Base-by-base conservation (phyloP, 139 green algal genomes). In the Coelastrella sp. region DNA sequence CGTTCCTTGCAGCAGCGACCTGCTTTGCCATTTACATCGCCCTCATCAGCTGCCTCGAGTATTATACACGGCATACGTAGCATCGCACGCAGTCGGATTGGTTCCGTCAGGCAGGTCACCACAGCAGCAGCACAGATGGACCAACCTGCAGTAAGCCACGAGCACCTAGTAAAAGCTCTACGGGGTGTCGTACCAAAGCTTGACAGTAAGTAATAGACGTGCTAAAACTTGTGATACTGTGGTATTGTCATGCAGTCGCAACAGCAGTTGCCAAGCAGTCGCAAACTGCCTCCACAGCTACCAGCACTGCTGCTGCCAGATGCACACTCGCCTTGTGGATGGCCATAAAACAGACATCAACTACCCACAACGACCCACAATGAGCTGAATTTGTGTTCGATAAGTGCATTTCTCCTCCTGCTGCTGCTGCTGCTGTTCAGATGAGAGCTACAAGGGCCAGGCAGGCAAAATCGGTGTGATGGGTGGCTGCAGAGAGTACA, bases 401-500 rank as follows among this genome's bases (percentile, higher is more conserved):
- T 78, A n/a, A 49, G 35, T 49, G 35, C 35, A 3, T 49, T 49
- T 1, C 73, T 57, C 9, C 56, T 10, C 9, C 56, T 10, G 7
- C 22, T 80, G 17, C 56, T 76, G 25, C 56, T 74, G 22, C 24
- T 78, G 61, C 82, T 65, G 76, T 11, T 83, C 25, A 81, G 24
- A 0, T 81, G 24, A 56, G 20, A 59, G 8, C 89, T 96, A 98
- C 92, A 99, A 99, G 89, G 97, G 97, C 1, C 91, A 97, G 78
- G 93, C 95, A n/a, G 98, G 98, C 79, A 98, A 98, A 73, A 92
- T 99, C 11, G 98, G 89, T 7, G 95, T 99, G n/a, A 92, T 99
- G 11, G 98, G 98, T 7, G 98, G 98, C 11, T 99, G 96, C 91
- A 63, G 90, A 12, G 97, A 99, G 90, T 99, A 99, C 94, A 98